Evolutionary conservation across 495 filamentous ascomycete species (phyloP), one percentile per base, ranked within the genome.

Genomic region (Xylaria sp.): DNA sequence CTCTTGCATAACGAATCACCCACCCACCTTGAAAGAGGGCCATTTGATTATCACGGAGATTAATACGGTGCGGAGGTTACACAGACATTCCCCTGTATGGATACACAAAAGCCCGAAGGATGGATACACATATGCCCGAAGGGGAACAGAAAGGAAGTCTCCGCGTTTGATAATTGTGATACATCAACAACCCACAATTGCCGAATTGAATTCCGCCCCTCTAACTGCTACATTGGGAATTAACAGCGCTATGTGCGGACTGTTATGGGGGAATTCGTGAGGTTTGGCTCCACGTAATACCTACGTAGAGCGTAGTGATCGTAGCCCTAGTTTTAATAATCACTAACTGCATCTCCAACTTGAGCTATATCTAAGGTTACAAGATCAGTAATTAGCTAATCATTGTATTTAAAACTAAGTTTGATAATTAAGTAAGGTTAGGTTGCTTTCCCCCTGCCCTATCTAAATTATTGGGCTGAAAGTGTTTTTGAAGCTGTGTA

Each of bases 101-200:
- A 50, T 52, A 50, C 26, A 50, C 29, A 55, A 6, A 26, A 35
- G 24, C 31, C 35, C 11, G 48, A 53, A 35, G 33, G 15, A 64
- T 65, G 17, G 29, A 50, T 52, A 50, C 26, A 50, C 29, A 55
- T 19, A 26, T 50, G 24, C 31, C 35, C 11, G 48, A 53, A 35
- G 33, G 15, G 21, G 48, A 21, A 14, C 48, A 31, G 48, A 26
- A 55, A 55, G 48, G 21, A 67, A 55, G n/a, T 24, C 21, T 41
- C 48, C 33, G 21, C 64, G 29, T 55, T 40, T 21, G 31, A 26
- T 3, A 41, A 53, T 67, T 53, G 48, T 67, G 64, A 67, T 67
- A 67, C n/a, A 55, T 67, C 64, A 67, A 19, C 12, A 67, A 43
- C 46, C 31, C 4, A 40, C 46, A 67, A 67, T 12, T 67, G 48